These are phyloP conservation scores for Chaetomium strumarium DNA, from an alignment of 2,329 filamentous ascomycete genomes.

Conservation along the genomic window DNA sequence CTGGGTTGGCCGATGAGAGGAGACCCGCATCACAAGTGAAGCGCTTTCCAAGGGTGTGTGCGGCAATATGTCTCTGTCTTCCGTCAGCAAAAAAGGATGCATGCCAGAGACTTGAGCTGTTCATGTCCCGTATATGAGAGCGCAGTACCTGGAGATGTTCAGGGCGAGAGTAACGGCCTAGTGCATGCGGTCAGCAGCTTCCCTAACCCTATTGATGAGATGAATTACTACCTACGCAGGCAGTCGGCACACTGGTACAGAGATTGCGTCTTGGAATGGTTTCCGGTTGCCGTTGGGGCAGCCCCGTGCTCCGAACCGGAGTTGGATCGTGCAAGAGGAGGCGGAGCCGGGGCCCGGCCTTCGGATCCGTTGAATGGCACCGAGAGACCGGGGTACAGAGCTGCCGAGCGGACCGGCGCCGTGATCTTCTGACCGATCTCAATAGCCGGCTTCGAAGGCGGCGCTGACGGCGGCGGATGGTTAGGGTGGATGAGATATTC, in stretches of 20 bases:
- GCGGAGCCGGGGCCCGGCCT: neutral
- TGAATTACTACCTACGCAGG: constrained; percentile 29
- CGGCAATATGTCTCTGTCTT: constrained; percentile 40
- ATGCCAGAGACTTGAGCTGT: neutral
- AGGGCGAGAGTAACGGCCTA: constrained; percentile 42
- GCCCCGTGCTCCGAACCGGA: constrained; percentile 11
- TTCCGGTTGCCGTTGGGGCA: constrained; percentile 10
- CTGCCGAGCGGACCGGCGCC: neutral
- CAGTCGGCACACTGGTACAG: constrained; percentile 47
- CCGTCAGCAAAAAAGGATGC: constrained; percentile 1
- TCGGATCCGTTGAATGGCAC: neutral
- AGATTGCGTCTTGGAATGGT: constrained; percentile 26
- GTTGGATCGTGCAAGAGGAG: constrained; percentile 4
- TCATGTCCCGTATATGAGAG: neutral
- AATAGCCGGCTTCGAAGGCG: neutral
- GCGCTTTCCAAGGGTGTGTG: constrained; percentile 45
- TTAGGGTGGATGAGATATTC: constrained; percentile 23
- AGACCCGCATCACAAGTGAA: constrained; percentile 37
- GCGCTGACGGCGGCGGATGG: constrained; percentile 2
- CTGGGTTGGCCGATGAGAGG: neutral
- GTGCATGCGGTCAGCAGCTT: neutral
- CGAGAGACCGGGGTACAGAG: neutral
- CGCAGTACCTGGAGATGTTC: constrained; percentile 44
- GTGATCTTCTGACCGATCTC: neutral
- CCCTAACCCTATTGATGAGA: neutral